Evolutionary conservation across 257 asterid genomes (phyloP).

Genomic region (Henckelia pumila): DNA sequence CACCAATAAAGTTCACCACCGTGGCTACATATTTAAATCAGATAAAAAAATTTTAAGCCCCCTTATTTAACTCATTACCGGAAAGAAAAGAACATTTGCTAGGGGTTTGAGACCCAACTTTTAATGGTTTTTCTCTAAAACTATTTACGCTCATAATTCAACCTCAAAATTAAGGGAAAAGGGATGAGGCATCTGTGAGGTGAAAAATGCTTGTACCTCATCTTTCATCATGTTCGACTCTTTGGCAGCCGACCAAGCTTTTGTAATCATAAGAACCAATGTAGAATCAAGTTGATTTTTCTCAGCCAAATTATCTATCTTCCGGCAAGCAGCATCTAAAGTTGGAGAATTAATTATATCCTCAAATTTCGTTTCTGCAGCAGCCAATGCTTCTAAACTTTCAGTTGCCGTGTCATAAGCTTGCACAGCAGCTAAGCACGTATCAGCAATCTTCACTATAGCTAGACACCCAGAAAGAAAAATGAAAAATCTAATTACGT

Average conservation of each 20-base stretch:
- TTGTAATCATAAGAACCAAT: conserved; percentile 74
- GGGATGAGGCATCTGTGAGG: conserved; percentile 5
- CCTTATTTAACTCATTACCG: background rate
- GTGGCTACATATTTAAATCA: background rate
- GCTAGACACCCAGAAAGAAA: conserved; percentile 42
- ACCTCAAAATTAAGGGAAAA: background rate
- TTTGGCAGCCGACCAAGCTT: conserved; percentile 98
- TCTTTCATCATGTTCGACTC: conserved; percentile 80
- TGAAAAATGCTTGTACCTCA: conserved; percentile 50
- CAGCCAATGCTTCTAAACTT: conserved; percentile 65
- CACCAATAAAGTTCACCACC: background rate
- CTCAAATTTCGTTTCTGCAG: conserved; percentile 84
- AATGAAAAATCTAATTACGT: conserved; percentile 24
- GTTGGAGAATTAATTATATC: conserved; percentile 89
- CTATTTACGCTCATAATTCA: background rate
- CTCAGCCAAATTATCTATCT: conserved; percentile 83
- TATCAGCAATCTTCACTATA: conserved; percentile 67
- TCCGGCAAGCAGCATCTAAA: conserved; percentile 79
- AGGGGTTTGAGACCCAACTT: background rate
- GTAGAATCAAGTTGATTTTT: conserved; percentile 89
- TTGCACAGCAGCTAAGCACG: conserved; percentile 79
- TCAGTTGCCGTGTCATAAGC: conserved; percentile 74
- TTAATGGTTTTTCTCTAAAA: background rate
- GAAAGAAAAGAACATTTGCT: background rate
- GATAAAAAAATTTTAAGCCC: background rate